Conservation (phyloP, 1,139 yeast genomes). For the Pichia cactophila region DNA sequence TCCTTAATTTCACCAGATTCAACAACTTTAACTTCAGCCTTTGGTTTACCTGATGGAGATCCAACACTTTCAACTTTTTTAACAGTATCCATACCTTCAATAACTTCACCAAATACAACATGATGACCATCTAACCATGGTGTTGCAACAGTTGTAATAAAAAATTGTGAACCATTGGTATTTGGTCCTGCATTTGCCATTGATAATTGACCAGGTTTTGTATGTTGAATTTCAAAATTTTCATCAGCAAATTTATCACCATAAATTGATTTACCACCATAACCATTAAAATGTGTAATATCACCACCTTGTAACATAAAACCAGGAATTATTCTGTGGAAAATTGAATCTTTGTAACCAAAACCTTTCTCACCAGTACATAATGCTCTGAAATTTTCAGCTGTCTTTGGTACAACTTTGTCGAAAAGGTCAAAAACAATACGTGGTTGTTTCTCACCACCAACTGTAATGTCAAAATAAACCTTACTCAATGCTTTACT, state of each 20-base stretch:
- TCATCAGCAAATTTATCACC: conserved; percentile 30
- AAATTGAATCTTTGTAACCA: conserved; percentile 49
- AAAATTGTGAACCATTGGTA: conserved; percentile 37
- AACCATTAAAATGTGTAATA: conserved; percentile 29
- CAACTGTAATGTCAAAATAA: conserved; percentile 70
- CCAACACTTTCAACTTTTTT: conserved; percentile 28
- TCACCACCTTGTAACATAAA: conserved; percentile 41
- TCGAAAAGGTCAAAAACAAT: conserved; percentile 40
- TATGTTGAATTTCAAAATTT: conserved; percentile 30
- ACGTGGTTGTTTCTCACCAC: conserved; percentile 40
- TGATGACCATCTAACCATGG: conserved; percentile 38
- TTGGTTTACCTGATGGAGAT: conserved; percentile 25
- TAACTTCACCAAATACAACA: conserved; percentile 36
- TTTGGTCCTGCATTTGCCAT: conserved; percentile 40
- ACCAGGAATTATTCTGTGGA: conserved; percentile 43
- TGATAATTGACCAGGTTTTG: conserved; percentile 34
- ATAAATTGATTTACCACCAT: conserved; percentile 32
- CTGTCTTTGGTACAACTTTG: conserved; percentile 55
- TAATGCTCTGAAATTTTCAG: conserved; percentile 58
- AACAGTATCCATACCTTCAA: conserved; percentile 29
- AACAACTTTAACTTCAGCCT: conserved; percentile 25
- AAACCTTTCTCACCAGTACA: conserved; percentile 59
- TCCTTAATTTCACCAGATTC: conserved; percentile 34
- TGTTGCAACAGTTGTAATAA: conserved; percentile 34
- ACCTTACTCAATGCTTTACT: conserved; percentile 38